Base-by-base conservation (phyloP, 768 basidiomycete species). In the Candolleomyces aberdarensis region DNA sequence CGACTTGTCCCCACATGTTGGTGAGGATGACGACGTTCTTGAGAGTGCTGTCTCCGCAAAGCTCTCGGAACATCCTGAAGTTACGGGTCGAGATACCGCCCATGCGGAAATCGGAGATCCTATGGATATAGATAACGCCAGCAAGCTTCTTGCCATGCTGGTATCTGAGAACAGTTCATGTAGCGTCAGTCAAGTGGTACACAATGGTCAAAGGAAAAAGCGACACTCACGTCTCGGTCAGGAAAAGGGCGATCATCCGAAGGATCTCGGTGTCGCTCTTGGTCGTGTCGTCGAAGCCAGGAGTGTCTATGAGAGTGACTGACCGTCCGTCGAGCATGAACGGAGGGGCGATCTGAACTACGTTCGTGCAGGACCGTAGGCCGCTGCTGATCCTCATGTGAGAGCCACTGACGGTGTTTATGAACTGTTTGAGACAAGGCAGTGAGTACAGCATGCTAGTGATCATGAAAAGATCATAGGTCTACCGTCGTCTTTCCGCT, bases 261-360 rank as follows among this genome's bases (percentile, higher is more conserved):
- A 84, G 69, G 13, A 85, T 70, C 13, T 80, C 80, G 0, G 78
- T 74, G 56, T 84, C 83, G 48, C 74, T 78, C 51, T 72, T 74
- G 5, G 68, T 73, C 3, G 83, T 80, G 64, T 85, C 83, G 61
- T 85, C 85, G 58, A 85, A 86, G 5, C 85, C 85, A 0, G 85
- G 85, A 0, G 85, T 86, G 63, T 87, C 85, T 50, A 87, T 78
- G 15, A 87, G 66, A 0, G 71, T 77, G 44, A 85, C 72, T 14
- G 58, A 65, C 9, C 69, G 70, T 3, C 77, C 80, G 43, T 81
- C 77, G 17, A 83, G 65, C 22, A 70, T 63, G 64, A 85, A 83
- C 0, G 79, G 71, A 8, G 74, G 61, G 0, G 80, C 72, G 5
- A 76, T 69, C 57, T 79, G 74, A 0, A 86, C 78, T 10, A 71